These are phyloP conservation scores for Verticillium dahliae DNA, from an alignment of 2,329 filamentous ascomycete genomes.

Conservation along the genomic window DNA sequence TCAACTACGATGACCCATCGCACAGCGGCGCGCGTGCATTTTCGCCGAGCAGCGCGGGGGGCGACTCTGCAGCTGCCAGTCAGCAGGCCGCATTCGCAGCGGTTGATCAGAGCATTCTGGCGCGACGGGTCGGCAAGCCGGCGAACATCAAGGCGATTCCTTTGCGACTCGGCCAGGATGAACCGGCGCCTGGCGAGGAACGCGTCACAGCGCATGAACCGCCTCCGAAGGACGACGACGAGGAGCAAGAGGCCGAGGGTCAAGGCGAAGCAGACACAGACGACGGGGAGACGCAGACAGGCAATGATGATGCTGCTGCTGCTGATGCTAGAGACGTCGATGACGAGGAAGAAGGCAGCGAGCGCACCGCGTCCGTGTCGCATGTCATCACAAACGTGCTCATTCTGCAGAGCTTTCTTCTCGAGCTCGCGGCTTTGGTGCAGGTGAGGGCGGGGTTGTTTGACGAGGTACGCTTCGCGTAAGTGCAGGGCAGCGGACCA, in stretches of 20 bases:
- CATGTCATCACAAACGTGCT: conserved; percentile 76
- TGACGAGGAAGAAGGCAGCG: conserved; percentile 14
- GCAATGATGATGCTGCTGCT: conserved; percentile 9
- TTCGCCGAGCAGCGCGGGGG: conserved; percentile 29
- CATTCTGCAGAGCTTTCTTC: conserved; percentile 71
- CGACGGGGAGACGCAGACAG: conserved; percentile 10
- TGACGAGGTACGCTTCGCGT: conserved; percentile 63
- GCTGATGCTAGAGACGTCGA: conserved; percentile 17
- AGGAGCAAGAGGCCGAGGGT: conserved; percentile 12
- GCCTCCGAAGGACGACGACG: conserved; percentile 14
- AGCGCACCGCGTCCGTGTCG: conserved; percentile 57
- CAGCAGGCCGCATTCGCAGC: conserved; percentile 57
- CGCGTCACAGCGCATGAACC: conserved; percentile 9
- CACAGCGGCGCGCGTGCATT: conserved; percentile 25
- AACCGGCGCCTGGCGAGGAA: background rate
- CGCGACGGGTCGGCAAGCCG: conserved; percentile 46
- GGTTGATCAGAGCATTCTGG: conserved; percentile 56
- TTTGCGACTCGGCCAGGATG: conserved; percentile 33
- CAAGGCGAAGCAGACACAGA: conserved; percentile 10
- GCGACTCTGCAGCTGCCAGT: conserved; percentile 33
- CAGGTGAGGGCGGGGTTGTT: conserved; percentile 71
- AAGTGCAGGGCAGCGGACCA: conserved; percentile 1
- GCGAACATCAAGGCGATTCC: conserved; percentile 38
- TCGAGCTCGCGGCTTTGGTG: conserved; percentile 68
- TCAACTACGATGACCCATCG: conserved; percentile 27